Base-by-base conservation (phyloP, 2,329 filamentous ascomycete genomes). In the Orbilia oligospora region DNA sequence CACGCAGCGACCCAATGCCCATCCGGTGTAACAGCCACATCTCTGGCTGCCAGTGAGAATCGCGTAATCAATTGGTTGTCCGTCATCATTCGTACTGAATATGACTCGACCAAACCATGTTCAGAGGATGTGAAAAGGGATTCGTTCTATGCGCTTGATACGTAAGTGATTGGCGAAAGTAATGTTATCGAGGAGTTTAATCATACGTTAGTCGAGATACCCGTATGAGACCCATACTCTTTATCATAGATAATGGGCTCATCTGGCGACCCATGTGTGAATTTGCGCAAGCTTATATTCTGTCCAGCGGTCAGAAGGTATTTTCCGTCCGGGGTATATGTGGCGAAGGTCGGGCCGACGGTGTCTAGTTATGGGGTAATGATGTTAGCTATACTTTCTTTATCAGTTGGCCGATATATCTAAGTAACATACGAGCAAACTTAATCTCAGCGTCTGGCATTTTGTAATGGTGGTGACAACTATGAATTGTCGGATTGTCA, bases 31-130 rank as follows among this genome's bases (percentile, higher is more conserved):
- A 99, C 86, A 3, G 93, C 91, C 67, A 99, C 87, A 84, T 97
- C 94, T 82, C 96, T 90, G 36, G 97, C 90, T 0, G 96, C 93
- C 1, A 97, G 86, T n/a, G 93, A 91, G 73, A 91, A 93, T 80
- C 96, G 91, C 27, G 94, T 88, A 64, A 99, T 88, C 81, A 97
- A 92, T 76, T 91, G 91, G 80, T 97, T 93, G 85, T 97, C 93
- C 30, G 87, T 85, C 82, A 91, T 91, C 1, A 89, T 90, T 71
- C 89, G 87, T 63, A 97, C 88, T n/a, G 92, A 92, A 86, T 97
- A 99, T 82, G 94, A 90, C 86, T 92, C 97, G 82, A 99, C 93
- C n/a, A 92, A 96, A 83, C 97, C 96, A 85, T 98, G 94, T 84
- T 99, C 95, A 20, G 93, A 93, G 30, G 94, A 96, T 79, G 93